These are phyloP conservation scores for Secale cereale DNA, from an alignment of 176 grass and related monocot genomes.

Conservation along the genomic window DNA sequence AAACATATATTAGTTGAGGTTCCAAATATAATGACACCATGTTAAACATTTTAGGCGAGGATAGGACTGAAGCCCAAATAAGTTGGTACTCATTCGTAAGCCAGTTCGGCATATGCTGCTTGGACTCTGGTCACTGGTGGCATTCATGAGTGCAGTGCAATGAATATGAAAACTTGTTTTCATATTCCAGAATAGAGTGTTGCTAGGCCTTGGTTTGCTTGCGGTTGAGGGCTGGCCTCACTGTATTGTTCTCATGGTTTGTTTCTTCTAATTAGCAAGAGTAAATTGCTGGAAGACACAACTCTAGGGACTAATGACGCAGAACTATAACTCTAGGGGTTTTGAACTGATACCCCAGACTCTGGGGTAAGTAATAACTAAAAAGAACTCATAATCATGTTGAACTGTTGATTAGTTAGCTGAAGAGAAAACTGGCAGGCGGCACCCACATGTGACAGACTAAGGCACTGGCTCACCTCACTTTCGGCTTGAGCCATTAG, in stretches of 20 bases:
- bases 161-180: not conserved
- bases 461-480: no score
- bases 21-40: no score
- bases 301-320: no score
- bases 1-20: not conserved
- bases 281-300: no score
- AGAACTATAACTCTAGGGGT: no score
- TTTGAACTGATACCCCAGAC: no score
- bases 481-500: no score
- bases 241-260: not conserved
- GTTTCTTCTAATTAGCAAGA: not conserved
- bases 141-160: not conserved
- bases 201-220: not conserved
- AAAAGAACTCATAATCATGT: no score
- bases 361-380: no score
- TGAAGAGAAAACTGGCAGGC: no score
- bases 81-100: not conserved
- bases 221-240: not conserved
- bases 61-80: not conserved
- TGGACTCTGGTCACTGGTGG: not conserved
- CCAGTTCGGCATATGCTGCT: not conserved
- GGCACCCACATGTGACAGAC: no score
- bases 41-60: not conserved
- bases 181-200: not conserved
- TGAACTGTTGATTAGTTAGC: no score